phyloP scores from a whole-genome alignment of 371 early-diverging fungal species.

The Rhizoclosmatium hyalinum region DNA sequence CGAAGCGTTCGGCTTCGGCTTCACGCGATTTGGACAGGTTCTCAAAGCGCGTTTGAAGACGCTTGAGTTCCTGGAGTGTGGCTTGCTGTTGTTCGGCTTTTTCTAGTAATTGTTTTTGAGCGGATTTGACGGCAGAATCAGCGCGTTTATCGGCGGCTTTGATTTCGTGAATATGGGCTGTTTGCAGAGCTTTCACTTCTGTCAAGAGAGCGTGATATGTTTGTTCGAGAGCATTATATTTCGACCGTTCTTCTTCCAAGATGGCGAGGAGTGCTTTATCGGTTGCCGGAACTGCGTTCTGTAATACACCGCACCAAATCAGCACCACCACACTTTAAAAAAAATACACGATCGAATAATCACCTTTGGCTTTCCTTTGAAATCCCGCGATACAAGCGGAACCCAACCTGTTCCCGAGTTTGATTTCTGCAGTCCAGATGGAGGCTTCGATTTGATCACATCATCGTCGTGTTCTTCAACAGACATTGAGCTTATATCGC shows the following conservation, averaged over 20 bases:
- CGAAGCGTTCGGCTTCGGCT: slow-evolving; percentile 37
- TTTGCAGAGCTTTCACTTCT: slow-evolving; percentile 54
- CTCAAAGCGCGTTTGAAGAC: slow-evolving; percentile 41
- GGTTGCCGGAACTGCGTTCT: slow-evolving; percentile 33
- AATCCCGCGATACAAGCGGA: slow-evolving; percentile 26
- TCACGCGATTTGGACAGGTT: slow-evolving; percentile 37
- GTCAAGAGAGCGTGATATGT: slow-evolving; percentile 52
- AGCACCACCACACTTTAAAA: background rate
- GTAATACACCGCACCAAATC: no score
- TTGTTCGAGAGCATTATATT: slow-evolving; percentile 48
- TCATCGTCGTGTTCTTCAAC: background rate
- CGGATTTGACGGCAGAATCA: slow-evolving; percentile 34
- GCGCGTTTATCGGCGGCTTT: slow-evolving; percentile 38
- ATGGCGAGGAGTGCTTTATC: slow-evolving; percentile 52
- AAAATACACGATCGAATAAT: background rate
- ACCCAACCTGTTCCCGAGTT: slow-evolving; percentile 16
- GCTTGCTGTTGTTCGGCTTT: slow-evolving; percentile 45
- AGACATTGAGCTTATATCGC: background rate
- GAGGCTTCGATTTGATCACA: background rate
- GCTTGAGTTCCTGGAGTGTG: slow-evolving; percentile 38
- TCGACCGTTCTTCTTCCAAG: slow-evolving; percentile 56
- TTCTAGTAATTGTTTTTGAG: slow-evolving; percentile 42
- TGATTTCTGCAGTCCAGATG: background rate
- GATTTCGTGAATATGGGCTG: slow-evolving; percentile 50
- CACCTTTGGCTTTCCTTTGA: slow-evolving; percentile 32